Base-by-base conservation (phyloP, 179 eudicot species). In the Silene vulgaris region DNA sequence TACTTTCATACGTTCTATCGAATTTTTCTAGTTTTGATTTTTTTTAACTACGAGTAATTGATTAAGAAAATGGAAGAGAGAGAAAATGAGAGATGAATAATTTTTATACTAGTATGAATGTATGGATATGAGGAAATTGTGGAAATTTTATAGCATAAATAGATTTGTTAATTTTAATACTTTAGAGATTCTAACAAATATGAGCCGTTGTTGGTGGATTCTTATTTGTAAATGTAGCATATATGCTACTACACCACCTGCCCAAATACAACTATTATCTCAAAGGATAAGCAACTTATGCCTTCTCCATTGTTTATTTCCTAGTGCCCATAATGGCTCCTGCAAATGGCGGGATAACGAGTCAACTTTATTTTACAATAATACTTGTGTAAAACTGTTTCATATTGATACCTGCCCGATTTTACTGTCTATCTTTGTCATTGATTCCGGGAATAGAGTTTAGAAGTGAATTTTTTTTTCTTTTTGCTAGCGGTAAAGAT, bases 71-170 rank as follows among this genome's bases (percentile, higher is more conserved):
- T 73, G 32, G 23, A 60, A 28, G 75, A 76, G 72, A 77, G 78
- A 77, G 80, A 69, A 74, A 57, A 14, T 56, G 63, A 14, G 17
- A 67, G 48, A 37, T 12, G 8, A 32, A 12, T 29, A 52, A 32
- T 40, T 52, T 45, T 45, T 72, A 62, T 59, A 45, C 37, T 28
- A 12, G 14, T 4, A 26, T 1, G 1, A 56, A 71, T 71, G 69
- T 28, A 11, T 75, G 79, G 67, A 63, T 28, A 35, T 35, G 79
- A 80, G 82, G 29, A 76, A 56, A 75, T 30, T 69, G 66, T 71
- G 79, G 78, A 14, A 12, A 9, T 28, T 40, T 43, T 28, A 37
- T 6, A 17, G 35, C 69, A 29, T 19, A 78, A 28, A 72, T 1
- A 13, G n/a, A 64, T 52, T 52, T 52, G 19, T 43, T 28, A 32